Conservation (phyloP, 2,329 filamentous ascomycete species). For the Mycogone perniciosa region DNA sequence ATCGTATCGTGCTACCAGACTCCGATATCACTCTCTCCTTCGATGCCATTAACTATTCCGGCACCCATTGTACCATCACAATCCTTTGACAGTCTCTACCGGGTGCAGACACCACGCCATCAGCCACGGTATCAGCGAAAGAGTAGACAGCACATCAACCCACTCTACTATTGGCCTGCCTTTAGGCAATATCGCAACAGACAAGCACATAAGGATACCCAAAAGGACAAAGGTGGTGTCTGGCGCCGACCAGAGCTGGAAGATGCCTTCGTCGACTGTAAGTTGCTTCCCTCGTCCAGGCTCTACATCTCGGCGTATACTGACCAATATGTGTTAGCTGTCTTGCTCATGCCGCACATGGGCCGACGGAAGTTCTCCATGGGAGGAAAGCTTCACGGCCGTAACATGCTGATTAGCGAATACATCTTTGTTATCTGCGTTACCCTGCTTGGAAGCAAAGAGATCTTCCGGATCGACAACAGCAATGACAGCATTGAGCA, state of each 20-base stretch:
- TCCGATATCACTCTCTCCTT: slow-evolving; percentile 36
- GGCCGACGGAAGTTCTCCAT: slow-evolving; percentile 61
- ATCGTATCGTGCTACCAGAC: slow-evolving; percentile 40
- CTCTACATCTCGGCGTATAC: slow-evolving; percentile 3
- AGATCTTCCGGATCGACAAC: slow-evolving; percentile 38
- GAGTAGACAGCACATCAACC: slow-evolving; percentile 42
- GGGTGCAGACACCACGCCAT: slow-evolving; percentile 31
- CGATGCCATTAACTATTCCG: slow-evolving; percentile 42
- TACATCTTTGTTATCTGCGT: slow-evolving; percentile 49
- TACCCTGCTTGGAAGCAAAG: slow-evolving; percentile 34
- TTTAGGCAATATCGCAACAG: slow-evolving; percentile 61
- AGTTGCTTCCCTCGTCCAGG: slow-evolving; percentile 20
- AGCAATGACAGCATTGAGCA: slow-evolving; percentile 39
- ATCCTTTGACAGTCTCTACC: slow-evolving; percentile 37
- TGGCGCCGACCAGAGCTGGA: slow-evolving; percentile 50
- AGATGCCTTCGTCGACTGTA: slow-evolving; percentile 62
- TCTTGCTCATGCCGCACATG: slow-evolving; percentile 60
- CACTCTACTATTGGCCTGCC: slow-evolving; percentile 55
- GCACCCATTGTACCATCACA: slow-evolving; percentile 47
- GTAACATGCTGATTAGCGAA: slow-evolving; percentile 64
- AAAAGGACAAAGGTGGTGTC: slow-evolving; percentile 54
- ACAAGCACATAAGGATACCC: slow-evolving; percentile 56
- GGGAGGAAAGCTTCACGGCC: slow-evolving; percentile 56
- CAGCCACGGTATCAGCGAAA: slow-evolving; percentile 31
- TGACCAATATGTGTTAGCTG: slow-evolving; percentile 39